Evolutionary conservation across 73 alveolate species (phyloP).

Genomic region (Paramecium caudatum): DNA sequence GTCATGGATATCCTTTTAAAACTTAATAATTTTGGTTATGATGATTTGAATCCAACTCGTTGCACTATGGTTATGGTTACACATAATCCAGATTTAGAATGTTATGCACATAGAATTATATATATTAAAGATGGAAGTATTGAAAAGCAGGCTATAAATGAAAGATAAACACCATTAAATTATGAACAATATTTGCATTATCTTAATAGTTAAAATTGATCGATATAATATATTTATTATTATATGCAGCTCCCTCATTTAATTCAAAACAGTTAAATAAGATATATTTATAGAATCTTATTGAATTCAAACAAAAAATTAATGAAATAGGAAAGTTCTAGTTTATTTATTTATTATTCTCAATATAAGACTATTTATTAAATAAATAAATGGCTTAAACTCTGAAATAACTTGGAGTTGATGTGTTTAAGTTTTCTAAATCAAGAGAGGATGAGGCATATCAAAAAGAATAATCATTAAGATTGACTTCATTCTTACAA

Average conservation of each 20-base stretch:
- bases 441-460: slow-evolving; percentile 38
- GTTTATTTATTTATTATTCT: too few relatives aligned
- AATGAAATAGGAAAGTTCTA: too few relatives aligned
- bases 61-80: slow-evolving; percentile 97
- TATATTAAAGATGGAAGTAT: slow-evolving; percentile 95
- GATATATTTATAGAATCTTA: too few relatives aligned
- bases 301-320: too few relatives aligned
- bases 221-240: neutral
- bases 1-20: slow-evolving; percentile 95
- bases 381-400: slow-evolving; percentile 1
- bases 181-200: slow-evolving; percentile 71
- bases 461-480: neutral
- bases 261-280: too few relatives aligned
- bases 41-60: slow-evolving; percentile 82
- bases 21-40: slow-evolving; percentile 94
- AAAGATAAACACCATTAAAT: slow-evolving; percentile 64
- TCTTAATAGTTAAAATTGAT: slow-evolving; percentile 71
- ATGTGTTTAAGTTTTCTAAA: slow-evolving; percentile 3
- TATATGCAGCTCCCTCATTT: too few relatives aligned
- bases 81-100: slow-evolving; percentile 98
- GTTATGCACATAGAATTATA: slow-evolving; percentile 97
- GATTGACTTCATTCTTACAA: neutral
- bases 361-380: neutral
- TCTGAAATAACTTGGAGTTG: slow-evolving; percentile 52
- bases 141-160: slow-evolving; percentile 70